A percentile compares a stretch with the other conserved stretches of the same genome.
phyloP scores from a whole-genome alignment of 2,329 filamentous ascomycete species.

The Biscogniauxia marginata region DNA sequence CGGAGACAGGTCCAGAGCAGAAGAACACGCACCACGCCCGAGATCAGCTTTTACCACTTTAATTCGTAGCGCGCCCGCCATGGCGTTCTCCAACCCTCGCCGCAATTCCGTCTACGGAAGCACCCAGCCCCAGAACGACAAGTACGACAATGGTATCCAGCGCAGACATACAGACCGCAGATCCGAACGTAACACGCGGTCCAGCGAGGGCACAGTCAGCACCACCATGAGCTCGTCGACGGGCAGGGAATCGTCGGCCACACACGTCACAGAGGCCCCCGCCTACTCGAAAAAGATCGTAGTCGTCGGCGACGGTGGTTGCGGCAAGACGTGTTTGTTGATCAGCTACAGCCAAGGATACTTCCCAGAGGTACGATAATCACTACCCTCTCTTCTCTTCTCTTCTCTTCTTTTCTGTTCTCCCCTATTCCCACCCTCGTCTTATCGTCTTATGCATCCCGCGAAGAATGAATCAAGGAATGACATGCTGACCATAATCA shows the following conservation, averaged over 20 bases:
- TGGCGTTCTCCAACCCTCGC: slow-evolving; percentile 54
- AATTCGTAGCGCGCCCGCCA: slow-evolving; percentile 29
- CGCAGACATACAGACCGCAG: slow-evolving; percentile 40
- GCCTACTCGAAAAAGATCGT: slow-evolving; percentile 99
- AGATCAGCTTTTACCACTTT: too few species aligned
- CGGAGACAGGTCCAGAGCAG: neutral
- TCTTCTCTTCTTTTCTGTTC: slow-evolving; percentile 2
- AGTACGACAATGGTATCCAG: slow-evolving; percentile 40
- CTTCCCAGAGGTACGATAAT: slow-evolving; percentile 82
- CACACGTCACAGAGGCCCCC: slow-evolving; percentile 85
- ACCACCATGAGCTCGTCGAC: slow-evolving; percentile 76
- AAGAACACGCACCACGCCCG: too few species aligned
- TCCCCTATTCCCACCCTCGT: too few species aligned
- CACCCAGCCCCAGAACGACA: slow-evolving; percentile 35
- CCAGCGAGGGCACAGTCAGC: slow-evolving; percentile 88
- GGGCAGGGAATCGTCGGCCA: slow-evolving; percentile 74
- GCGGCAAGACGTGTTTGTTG: slow-evolving; percentile 96
- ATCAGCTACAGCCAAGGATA: slow-evolving; percentile 99
- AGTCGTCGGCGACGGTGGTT: slow-evolving; percentile 95
- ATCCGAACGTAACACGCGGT: slow-evolving; percentile 57
- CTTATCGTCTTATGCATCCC: too few species aligned
- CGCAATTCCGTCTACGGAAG: slow-evolving; percentile 52
- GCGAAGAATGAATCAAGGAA: too few species aligned
- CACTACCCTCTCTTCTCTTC: slow-evolving; percentile 1
- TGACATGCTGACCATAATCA: neutral